A percentile compares a stretch with the other conserved stretches of the same genome.
Conservation (phyloP, 345 rosid genomes). For the Dimocarpus longan region DNA sequence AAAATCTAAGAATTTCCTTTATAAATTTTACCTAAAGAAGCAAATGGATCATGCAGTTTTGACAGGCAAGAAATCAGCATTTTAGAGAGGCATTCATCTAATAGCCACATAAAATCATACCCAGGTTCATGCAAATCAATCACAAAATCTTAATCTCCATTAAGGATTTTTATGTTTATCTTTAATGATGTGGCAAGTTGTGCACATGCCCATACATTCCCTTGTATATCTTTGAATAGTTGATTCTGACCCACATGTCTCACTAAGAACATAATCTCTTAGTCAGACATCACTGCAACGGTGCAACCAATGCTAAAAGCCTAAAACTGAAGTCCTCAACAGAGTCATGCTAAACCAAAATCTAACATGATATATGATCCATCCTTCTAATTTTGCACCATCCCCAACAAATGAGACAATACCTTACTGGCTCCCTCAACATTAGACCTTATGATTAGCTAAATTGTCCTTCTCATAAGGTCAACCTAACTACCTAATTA, state of each 20-base stretch:
- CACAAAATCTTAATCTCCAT: too few relatives aligned
- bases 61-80: neutral
- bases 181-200: neutral
- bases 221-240: neutral
- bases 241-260: neutral
- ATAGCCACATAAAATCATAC: neutral
- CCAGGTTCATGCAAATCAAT: neutral
- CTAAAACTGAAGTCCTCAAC: neutral
- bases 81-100: neutral
- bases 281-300: neutral
- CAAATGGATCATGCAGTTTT: neutral
- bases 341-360: neutral
- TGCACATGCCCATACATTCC: neutral
- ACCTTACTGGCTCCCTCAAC: neutral
- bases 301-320: neutral
- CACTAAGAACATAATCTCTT: neutral
- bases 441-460: neutral
- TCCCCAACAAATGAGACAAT: neutral
- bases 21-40: neutral
- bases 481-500: neutral
- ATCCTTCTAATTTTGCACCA: neutral
- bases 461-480: neutral
- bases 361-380: neutral
- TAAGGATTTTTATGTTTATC: neutral
- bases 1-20: neutral